Base-by-base conservation (phyloP, 1,139 yeast species). In the Pichia sp. region DNA sequence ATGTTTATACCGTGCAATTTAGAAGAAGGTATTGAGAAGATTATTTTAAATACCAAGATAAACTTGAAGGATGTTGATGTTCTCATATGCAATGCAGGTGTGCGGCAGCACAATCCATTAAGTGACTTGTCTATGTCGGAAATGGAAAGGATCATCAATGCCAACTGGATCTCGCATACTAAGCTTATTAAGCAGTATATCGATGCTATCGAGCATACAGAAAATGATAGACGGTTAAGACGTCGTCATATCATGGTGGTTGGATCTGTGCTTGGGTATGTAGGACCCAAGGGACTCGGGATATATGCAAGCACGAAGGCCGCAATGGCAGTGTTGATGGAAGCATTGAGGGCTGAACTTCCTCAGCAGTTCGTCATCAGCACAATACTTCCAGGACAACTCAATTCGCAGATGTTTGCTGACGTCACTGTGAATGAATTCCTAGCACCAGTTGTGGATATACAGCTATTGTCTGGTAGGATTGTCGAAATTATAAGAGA, bases 71-170 rank as follows among this genome's bases (percentile, higher is more conserved):
- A 51, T 16, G 60, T 82, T 2, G 68, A 77, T 22, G 61, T 82
- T 0, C 55, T 84, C 29, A 62, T 87, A 19, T 81, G 82, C 51
- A 85, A 84, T 55, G 95, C 94, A 1, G 95, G 91, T 0, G 59
- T 77, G 10, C 64, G 88, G 34, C 76, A 74, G 32, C 57, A 58
- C 39, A 64, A 66, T 29, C 48, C 67, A 2, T 46, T 81, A 3
- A 42, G 66, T 11, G 63, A 66, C 6, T 40, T 72, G 33, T 38
- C 59, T 0, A 56, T 49, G 3, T 49, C 50, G 0, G 58, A 62
- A 11, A 60, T 75, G 4, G 45, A 51, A 3, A 46, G 50, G 0
- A 55, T 76, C 2, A 63, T 79, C 36, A 61, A 67, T 20, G 69
- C 80, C 14, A 85, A 85, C 50, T 63, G 73, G 3, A 49, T 77